These are phyloP conservation scores for Chenopodium formosanum DNA, from an alignment of 148 eudicot genomes.

Conservation along the genomic window DNA sequence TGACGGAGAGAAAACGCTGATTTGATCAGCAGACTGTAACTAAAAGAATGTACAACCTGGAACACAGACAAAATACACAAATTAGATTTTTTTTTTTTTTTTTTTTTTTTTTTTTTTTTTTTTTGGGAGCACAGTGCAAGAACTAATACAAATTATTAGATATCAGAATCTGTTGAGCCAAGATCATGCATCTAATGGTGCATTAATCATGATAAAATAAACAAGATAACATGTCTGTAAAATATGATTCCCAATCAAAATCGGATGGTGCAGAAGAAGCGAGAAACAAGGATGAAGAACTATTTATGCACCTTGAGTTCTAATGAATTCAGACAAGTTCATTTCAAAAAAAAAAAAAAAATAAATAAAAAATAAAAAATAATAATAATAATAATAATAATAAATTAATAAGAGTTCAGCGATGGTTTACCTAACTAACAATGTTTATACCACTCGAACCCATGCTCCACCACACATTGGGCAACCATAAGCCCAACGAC, in stretches of 20 bases:
- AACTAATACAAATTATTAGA: no score
- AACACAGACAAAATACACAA: not conserved
- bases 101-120: no score
- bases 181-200: not conserved
- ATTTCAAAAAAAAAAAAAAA: no score
- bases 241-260: not conserved
- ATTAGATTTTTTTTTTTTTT: no score
- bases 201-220: not conserved
- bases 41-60: conserved; percentile 20
- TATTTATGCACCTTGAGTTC: no score
- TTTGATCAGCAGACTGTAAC: not conserved
- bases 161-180: not conserved
- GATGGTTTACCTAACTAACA: conserved; percentile 10
- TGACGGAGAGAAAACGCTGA: not conserved
- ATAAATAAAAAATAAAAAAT: no score
- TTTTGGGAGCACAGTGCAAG: not conserved
- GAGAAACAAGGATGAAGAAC: not conserved
- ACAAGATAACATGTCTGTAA: not conserved
- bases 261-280: not conserved
- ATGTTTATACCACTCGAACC: conserved; percentile 85
- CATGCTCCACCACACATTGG: conserved; percentile 98
- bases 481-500: conserved; percentile 94
- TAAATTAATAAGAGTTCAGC: no score
- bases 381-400: no score
- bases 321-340: no score